Base-by-base conservation (phyloP, 768 basidiomycete species). In the Boletus huronensis region DNA sequence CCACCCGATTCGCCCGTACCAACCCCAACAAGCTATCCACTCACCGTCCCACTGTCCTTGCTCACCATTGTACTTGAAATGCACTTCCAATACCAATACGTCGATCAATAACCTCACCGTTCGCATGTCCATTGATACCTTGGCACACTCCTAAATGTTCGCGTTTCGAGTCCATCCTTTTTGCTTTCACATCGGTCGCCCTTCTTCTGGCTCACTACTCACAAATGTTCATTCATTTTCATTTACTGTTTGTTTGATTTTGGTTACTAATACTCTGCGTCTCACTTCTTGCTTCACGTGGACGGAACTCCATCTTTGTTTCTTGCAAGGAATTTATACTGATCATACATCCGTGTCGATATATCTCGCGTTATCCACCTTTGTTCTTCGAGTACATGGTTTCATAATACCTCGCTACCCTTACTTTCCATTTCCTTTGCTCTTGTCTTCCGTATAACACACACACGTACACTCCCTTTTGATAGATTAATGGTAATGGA, bases 311-410 rank as follows among this genome's bases (percentile, higher is more conserved):
- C 17, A 45, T 48, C 38, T 39, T 17, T 17, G 29, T 17, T 35
- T 36, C 57, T 52, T 66, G 52, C 53, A 55, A 46, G 58, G 63
- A 59, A 56, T 55, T 40, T 40, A 63, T 59, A 44, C 60, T 50
- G 39, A 45, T 25, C 38, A 42, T 55, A 60, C 48, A 48, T 62
- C 40, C 26, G 11, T 49, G 45, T 57, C 17, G 38, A 52, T 41
- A 43, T 53, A 50, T 51, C 48, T 35, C n/a, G 29, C 50, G 3
- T 50, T 32, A 48, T 46, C 23, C 26, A 4, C 36, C 31, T 52
- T 58, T 21, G 34, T 19, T 25, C n/a, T 32, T 44, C 50, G 8
- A 34, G 38, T 40, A 38, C 44, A 45, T 47, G n/a, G 25, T 3
- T 50, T 44, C 43, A 34, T 49, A 16, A 41, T 29, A 7, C 28